Evolutionary conservation across 805 yeast species (phyloP).

Genomic region (Saccharomycopsis schoenii): DNA sequence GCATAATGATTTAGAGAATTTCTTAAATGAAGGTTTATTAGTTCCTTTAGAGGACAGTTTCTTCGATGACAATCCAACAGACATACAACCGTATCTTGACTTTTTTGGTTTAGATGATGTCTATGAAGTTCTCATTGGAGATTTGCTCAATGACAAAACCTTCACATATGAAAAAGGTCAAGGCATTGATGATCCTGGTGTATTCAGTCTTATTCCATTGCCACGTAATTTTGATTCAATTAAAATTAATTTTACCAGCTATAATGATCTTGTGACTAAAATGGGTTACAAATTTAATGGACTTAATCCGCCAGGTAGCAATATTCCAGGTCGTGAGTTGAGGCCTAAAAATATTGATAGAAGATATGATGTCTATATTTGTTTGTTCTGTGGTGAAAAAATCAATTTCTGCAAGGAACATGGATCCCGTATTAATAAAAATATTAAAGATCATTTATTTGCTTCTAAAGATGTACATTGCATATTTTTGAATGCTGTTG

Average conservation of each 20-base stretch:
- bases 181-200: constrained; percentile 42
- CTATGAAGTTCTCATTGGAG: neutral
- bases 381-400: constrained; percentile 37
- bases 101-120: constrained; percentile 8
- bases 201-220: constrained; percentile 40
- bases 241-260: constrained; percentile 24
- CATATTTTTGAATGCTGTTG: constrained; percentile 17
- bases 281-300: neutral
- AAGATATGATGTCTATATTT: constrained; percentile 35
- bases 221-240: constrained; percentile 35
- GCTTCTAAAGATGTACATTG: neutral
- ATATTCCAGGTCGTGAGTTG: neutral
- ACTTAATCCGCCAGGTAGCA: neutral
- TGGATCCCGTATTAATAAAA: neutral
- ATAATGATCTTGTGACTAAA: constrained; percentile 18
- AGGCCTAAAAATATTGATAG: neutral
- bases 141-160: neutral
- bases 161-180: neutral
- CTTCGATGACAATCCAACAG: neutral
- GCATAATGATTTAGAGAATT: constrained; percentile 2
- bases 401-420: constrained; percentile 19
- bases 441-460: neutral
- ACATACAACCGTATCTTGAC: constrained; percentile 5
- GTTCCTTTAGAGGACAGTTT: constrained; percentile 6
- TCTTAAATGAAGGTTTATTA: constrained; percentile 8